Conservation (phyloP, 768 basidiomycete species). For the Russula virescens region DNA sequence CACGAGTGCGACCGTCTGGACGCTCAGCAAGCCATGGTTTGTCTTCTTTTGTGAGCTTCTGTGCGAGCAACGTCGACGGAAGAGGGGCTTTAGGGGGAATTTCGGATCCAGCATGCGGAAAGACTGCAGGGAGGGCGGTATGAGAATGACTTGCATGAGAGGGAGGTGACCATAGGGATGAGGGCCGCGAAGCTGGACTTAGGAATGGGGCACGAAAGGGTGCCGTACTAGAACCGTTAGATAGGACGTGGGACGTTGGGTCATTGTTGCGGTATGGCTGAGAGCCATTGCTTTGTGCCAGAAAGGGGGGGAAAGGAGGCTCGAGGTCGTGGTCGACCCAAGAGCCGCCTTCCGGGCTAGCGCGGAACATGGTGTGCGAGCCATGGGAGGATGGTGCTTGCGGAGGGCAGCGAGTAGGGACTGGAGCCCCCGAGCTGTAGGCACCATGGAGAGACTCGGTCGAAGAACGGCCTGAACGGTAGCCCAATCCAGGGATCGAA, state of each 20-base stretch:
- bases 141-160: constrained; percentile 32
- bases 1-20: constrained; percentile 39
- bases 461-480: constrained; percentile 36
- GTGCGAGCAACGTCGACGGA: constrained; percentile 45
- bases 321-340: constrained; percentile 17
- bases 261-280: constrained; percentile 6
- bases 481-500: constrained; percentile 33
- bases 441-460: constrained; percentile 33
- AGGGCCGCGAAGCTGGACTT: constrained; percentile 61
- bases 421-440: constrained; percentile 12
- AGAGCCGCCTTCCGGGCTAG: constrained; percentile 27
- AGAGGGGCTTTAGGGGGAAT: constrained; percentile 24
- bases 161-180: constrained; percentile 60
- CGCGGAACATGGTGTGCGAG: constrained; percentile 23
- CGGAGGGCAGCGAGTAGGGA: constrained; percentile 26
- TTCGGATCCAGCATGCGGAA: constrained; percentile 18
- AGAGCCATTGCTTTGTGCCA: constrained; percentile 13
- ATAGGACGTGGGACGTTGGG: background rate
- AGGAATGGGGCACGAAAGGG: constrained; percentile 64
- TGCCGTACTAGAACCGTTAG: background rate
- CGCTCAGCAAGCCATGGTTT: constrained; percentile 43
- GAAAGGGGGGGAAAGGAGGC: constrained; percentile 20
- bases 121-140: constrained; percentile 21
- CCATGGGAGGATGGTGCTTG: constrained; percentile 27
- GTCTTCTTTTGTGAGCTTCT: constrained; percentile 44